Base-by-base conservation (phyloP, 805 yeast species). In the Lachancea lanzarotensis region DNA sequence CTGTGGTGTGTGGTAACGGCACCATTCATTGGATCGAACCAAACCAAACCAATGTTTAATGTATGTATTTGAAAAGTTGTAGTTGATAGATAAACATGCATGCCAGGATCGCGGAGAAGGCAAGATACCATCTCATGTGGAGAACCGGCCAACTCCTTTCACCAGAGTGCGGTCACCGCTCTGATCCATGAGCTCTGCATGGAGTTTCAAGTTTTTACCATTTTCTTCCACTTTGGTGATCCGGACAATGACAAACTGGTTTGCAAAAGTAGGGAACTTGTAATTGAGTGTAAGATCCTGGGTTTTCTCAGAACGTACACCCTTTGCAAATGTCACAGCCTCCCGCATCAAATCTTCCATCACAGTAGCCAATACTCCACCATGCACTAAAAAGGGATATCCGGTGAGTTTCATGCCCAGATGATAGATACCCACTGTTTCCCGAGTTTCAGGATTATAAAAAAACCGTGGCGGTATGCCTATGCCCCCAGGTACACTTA, bases 371-470 rank as follows among this genome's bases (percentile, higher is more conserved):
- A 89, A 60, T 25, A 90, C 76, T 0, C 97, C 97, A 3, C 97
- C 97, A 59, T 89, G 97, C 2, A 87, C 75, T 16, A 90, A 66
- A 54, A 86, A 82, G 2, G 96, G 97, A 59, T 83, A 89, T 1
- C 97, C 97, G 35, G 91, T 81, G 17, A 89, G 63, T 49, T 75
- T 75, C 57, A 82, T 78, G 0, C 97, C 96, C 42, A 84, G 72
- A 59, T 87, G 95, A 20, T 86, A 70, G 5, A 88, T 72, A 0
- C 87, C 75, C 1, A 84, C 72, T 0, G 82, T 74, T 52, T 84
- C 84, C 42, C 73, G 71, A 0, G 76, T 74, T 12, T 68, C 62
- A 1, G 73, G 67, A 47, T 82, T 77, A 51, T 76, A 76, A 54
- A 83, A 85, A 12, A 84, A 72, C 20, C 79, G 68, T 1, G 96